A percentile compares a stretch with the other conserved stretches of the same genome.
Evolutionary conservation across 2,329 filamentous ascomycete species (phyloP).

Genomic region (Colletotrichum spaethianum): DNA sequence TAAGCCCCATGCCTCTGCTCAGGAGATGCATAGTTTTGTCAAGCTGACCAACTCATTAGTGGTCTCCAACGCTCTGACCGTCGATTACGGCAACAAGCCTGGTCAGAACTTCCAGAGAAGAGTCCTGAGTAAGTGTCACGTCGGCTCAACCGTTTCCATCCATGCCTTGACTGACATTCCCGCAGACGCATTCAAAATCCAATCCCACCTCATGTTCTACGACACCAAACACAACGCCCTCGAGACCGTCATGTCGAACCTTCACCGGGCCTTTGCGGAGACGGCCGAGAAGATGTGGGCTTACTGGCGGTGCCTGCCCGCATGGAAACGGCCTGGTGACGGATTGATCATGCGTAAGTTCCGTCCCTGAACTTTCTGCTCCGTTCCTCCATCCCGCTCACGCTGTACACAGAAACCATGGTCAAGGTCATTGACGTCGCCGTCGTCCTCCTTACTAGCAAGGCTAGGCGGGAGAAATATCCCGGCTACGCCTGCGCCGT

Average conservation of each 20-base stretch:
- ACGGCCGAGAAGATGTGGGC: conserved; percentile 82
- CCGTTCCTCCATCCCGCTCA: not conserved
- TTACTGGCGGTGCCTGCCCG: conserved; percentile 72
- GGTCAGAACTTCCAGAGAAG: conserved; percentile 87
- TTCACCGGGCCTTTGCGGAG: conserved; percentile 82
- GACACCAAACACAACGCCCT: conserved; percentile 84
- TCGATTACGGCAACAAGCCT: conserved; percentile 80
- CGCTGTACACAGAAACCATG: conserved; percentile 68
- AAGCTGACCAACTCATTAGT: conserved; percentile 51
- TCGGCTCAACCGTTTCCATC: not conserved
- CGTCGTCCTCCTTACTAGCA: conserved; percentile 73
- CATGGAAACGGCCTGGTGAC: conserved; percentile 67
- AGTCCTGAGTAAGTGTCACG: conserved; percentile 70
- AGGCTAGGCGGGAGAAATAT: conserved; percentile 59
- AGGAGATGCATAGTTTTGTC: not conserved
- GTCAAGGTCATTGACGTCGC: conserved; percentile 76
- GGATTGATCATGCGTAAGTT: conserved; percentile 73
- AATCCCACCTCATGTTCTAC: conserved; percentile 87
- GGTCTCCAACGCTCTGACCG: conserved; percentile 81
- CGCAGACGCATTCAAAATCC: conserved; percentile 81
- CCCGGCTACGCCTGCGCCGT: conserved; percentile 72
- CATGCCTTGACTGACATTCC: conserved; percentile 30
- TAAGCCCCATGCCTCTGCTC: conserved; percentile 54
- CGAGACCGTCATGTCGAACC: conserved; percentile 78
- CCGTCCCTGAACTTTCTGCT: not conserved